phyloP scores from a whole-genome alignment of 129 eudicot genomes.

The Ambrosia trifida region DNA sequence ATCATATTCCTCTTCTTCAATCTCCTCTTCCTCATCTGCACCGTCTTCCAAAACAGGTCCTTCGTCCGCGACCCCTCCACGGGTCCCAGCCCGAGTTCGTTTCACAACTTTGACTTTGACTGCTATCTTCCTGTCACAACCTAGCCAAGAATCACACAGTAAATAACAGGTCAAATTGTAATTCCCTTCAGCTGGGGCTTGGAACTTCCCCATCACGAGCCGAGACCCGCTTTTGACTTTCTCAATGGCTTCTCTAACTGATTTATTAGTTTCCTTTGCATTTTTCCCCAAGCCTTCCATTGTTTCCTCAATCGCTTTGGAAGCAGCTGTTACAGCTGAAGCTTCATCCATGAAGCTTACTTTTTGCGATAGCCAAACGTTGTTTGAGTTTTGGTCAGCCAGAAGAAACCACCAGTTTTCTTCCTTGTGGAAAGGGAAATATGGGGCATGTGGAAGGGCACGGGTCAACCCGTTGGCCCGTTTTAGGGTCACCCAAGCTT shows the following conservation, averaged over 20 bases:
- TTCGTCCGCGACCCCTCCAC: constrained; percentile 68
- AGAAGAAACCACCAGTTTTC: constrained; percentile 83
- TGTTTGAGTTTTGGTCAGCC: constrained; percentile 70
- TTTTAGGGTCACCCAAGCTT: constrained; percentile 75
- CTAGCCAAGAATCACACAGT: constrained; percentile 89
- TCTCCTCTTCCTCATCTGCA: constrained; percentile 75
- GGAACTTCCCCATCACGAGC: constrained; percentile 76
- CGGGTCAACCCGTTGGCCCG: constrained; percentile 71
- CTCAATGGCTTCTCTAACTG: constrained; percentile 67
- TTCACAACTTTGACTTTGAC: constrained; percentile 72
- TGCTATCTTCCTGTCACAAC: constrained; percentile 67
- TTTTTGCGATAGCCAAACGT: constrained; percentile 85
- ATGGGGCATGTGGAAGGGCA: constrained; percentile 86
- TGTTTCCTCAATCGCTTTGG: constrained; percentile 66
- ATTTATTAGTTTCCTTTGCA: constrained; percentile 52
- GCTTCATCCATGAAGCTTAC: constrained; percentile 81
- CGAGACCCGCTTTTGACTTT: constrained; percentile 75
- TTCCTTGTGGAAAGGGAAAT: constrained; percentile 83
- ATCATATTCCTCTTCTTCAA: constrained; percentile 66
- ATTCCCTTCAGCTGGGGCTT: constrained; percentile 80
- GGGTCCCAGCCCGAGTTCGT: constrained; percentile 74
- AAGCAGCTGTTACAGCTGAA: constrained; percentile 65
- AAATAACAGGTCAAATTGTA: constrained; percentile 63
- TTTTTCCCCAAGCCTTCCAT: constrained; percentile 76
- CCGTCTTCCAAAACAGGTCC: constrained; percentile 56